Evolutionary conservation across 2,329 filamentous ascomycete genomes (phyloP), one percentile per base, ranked within the genome.

Genomic region (Colletotrichum godetiae): DNA sequence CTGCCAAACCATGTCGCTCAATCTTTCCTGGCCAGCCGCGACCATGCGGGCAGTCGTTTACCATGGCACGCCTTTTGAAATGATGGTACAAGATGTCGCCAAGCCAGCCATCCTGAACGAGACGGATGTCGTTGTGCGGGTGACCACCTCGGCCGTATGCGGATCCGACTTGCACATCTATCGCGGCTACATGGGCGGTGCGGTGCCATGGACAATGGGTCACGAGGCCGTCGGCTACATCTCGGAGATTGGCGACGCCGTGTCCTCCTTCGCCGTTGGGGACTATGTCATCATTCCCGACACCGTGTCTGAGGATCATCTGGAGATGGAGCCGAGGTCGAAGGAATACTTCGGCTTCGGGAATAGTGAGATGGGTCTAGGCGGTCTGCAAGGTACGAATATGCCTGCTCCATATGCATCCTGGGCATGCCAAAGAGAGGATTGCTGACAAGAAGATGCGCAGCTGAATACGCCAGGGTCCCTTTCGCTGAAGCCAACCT

Each of bases 401-500:
- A 57, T 12, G 13, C 63, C 53, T 37, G 22, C 63, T 19, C 19
- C 11, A 42, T 15, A 33, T 19, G 22, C 33, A 13, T 15, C 58
- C 53, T 66, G 8, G 19, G 35, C 13, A 35, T 56, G 15, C 24
- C 1, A 58, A 35, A 52, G 5, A 22, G 35, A 12, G 27, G 19
- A 24, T 12, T 24, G 10, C 63, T 67, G 24, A 59, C 37, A n/a
- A 29, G 1, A n/a, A 19, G 64, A 27, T 29, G n/a, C 33, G 2
- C 29, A 76, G 78, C 78, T 55, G 75, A 93, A 78, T 93, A 90
- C 72, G 82, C 92, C 24, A 85, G 90, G 3, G 88, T 93, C 2
- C 91, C 91, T 0, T 92, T 89, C 72, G 91, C 91, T 0, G 91
- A 93, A 77, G 92, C 92, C 81, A 93, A 92, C 73, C 88, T 88